Base-by-base conservation (phyloP, 768 basidiomycete genomes). In the Collybiopsis confluens region DNA sequence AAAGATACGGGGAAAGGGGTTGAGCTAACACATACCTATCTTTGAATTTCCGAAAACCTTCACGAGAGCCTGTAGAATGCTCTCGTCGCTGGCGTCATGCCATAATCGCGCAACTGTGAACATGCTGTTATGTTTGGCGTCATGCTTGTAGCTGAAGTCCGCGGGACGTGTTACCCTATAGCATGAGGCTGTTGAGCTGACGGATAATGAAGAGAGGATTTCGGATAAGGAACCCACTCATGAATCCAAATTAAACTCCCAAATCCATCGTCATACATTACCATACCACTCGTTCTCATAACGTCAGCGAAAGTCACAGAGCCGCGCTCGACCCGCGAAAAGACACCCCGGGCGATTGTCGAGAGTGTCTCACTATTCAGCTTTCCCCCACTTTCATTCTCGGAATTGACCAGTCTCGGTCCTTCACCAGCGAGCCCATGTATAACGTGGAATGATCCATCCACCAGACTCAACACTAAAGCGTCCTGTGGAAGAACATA, bases 141-240 rank as follows among this genome's bases (percentile, higher is more conserved):
- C 86, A 59, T 88, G 83, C 57, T 86, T 89, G 71, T 91, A 91
- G 66, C 84, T 88, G 62, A 90, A 89, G 66, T 91, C 88, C 0
- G 80, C 77, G 0, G 86, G 86, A 43, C 80, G 75, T 36, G 73
- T 68, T 13, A 76, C 73, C 64, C 89, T 89, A 64, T 40, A 42
- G 23, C n/a, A n/a, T n/a, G n/a, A n/a, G n/a, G n/a, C n/a, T n/a
- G n/a, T n/a, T n/a, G n/a, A n/a, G n/a, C n/a, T n/a, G n/a, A n/a
- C n/a, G n/a, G n/a, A n/a, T n/a, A n/a, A n/a, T n/a, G n/a, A n/a
- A n/a, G 56, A 13, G 54, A 54, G 30, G 27, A 56, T 37, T 2
- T 38, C 43, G 58, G 35, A 30, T 11, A 52, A 24, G 33, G 1
- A 11, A 9, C 83, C 51, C 58, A 89, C 90, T 91, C 90, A 61